These are phyloP conservation scores for Letharia columbiana DNA, from an alignment of 495 filamentous ascomycete species.

Conservation along the genomic window DNA sequence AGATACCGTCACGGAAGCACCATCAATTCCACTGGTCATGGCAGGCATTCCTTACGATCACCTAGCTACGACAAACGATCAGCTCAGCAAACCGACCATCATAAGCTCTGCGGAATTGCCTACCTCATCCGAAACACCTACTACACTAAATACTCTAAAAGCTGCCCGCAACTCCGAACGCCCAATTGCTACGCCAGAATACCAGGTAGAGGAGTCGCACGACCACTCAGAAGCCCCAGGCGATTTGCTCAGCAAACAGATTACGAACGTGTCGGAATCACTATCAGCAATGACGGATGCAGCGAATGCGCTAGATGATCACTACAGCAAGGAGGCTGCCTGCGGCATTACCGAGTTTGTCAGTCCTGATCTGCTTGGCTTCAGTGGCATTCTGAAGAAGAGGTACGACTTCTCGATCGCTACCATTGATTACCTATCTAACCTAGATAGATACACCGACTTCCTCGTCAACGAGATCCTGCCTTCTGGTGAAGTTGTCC, in stretches of 20 bases:
- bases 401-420: conserved; percentile 34
- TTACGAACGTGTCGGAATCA: background rate
- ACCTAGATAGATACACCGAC: conserved; percentile 67
- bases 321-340: conserved; percentile 35
- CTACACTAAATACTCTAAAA: background rate
- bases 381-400: conserved; percentile 50
- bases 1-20: background rate
- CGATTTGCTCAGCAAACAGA: background rate
- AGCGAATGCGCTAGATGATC: background rate
- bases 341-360: conserved; percentile 52
- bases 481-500: conserved; percentile 67
- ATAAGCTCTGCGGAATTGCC: conserved; percentile 47
- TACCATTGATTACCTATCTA: conserved; percentile 4
- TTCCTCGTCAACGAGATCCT: conserved; percentile 91
- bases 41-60: background rate
- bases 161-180: background rate
- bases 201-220: background rate
- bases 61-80: background rate
- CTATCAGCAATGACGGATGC: background rate
- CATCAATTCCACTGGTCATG: background rate
- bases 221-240: background rate
- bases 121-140: background rate
- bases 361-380: conserved; percentile 40
- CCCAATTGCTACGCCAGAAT: background rate
- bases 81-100: conserved; percentile 34